These are phyloP conservation scores for Plantago major DNA, from an alignment of 257 asterid species.

Conservation along the genomic window DNA sequence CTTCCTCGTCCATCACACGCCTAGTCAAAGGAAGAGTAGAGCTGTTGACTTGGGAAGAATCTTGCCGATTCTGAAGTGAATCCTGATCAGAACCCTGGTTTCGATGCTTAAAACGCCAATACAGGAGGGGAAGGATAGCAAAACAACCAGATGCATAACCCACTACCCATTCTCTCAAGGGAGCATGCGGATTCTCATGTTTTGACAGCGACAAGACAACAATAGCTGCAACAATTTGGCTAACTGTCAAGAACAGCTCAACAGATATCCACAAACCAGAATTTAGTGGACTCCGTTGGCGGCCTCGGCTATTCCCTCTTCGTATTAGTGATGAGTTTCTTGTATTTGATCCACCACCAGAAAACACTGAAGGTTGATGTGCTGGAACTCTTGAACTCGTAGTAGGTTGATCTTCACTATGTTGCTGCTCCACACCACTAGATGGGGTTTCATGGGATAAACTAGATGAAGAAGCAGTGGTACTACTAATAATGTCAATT, in stretches of 20 bases:
- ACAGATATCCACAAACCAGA: constrained; percentile 82
- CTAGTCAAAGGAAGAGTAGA: constrained; percentile 44
- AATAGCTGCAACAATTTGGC: constrained; percentile 83
- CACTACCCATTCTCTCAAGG: constrained; percentile 66
- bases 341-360: constrained; percentile 52
- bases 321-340: constrained; percentile 56
- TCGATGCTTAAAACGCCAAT: constrained; percentile 77
- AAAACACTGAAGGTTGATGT: constrained; percentile 45
- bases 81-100: constrained; percentile 70
- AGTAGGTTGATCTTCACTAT: constrained; percentile 52
- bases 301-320: constrained; percentile 59
- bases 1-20: constrained; percentile 50
- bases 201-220: constrained; percentile 64
- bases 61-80: constrained; percentile 46
- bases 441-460: constrained; percentile 45
- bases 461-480: constrained; percentile 51
- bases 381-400: constrained; percentile 50
- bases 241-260: constrained; percentile 63
- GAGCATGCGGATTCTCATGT: constrained; percentile 79
- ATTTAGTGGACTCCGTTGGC: constrained; percentile 79
- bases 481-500: constrained; percentile 55
- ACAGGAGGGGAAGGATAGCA: constrained; percentile 76
- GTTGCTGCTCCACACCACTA: constrained; percentile 43
- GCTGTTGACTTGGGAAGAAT: constrained; percentile 43
- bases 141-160: constrained; percentile 95